Evolutionary conservation across 2,329 filamentous ascomycete species (phyloP).

Genomic region (Dendrostoma leiphaemia): DNA sequence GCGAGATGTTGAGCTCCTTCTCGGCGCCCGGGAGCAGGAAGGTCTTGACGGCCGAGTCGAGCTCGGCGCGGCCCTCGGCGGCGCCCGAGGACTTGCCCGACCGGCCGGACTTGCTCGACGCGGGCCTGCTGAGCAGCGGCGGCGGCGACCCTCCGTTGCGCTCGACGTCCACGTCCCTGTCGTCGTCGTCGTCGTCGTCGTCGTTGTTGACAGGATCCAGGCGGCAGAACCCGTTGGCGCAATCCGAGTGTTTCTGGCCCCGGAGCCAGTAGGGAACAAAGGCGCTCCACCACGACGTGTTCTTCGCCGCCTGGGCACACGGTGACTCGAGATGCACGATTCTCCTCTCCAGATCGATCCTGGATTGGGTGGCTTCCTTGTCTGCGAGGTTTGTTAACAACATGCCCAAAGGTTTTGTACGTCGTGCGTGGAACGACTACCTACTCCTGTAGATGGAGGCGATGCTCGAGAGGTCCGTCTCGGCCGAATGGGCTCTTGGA

Average conservation of each 20-base stretch:
- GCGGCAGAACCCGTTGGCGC: neutral
- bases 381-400: too few species aligned
- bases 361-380: constrained; percentile 13
- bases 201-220: neutral
- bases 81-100: too few species aligned
- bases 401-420: too few species aligned
- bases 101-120: constrained; percentile 29
- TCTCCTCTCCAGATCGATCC: constrained; percentile 11
- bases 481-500: neutral
- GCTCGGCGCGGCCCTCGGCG: constrained; percentile 26
- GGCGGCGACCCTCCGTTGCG: too few species aligned
- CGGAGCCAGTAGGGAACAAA: neutral
- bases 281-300: constrained; percentile 8
- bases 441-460: neutral
- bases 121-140: constrained; percentile 23
- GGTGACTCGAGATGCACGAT: constrained; percentile 16
- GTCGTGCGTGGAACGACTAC: too few species aligned
- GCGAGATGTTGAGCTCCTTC: constrained; percentile 48
- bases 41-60: constrained; percentile 38
- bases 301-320: constrained; percentile 4
- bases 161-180: neutral
- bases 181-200: neutral
- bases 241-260: neutral
- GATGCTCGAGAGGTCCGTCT: neutral
- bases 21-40: constrained; percentile 40